These are phyloP conservation scores for Trichomonascus vanleenenianus DNA, from an alignment of 805 yeast species.

Conservation along the genomic window DNA sequence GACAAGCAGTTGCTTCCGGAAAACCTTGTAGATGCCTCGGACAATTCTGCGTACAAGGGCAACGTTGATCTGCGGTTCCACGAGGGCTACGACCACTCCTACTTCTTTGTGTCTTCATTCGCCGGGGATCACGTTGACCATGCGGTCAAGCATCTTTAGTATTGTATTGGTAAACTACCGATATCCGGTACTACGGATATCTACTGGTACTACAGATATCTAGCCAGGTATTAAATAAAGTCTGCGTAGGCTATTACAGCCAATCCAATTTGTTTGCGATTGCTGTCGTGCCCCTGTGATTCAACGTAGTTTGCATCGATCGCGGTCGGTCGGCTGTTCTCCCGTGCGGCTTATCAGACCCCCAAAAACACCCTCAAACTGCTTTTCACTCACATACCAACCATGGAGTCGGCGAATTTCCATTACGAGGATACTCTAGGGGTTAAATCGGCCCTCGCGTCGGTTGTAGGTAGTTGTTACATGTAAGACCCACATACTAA, in stretches of 20 bases:
- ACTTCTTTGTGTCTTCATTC: constrained; percentile 75
- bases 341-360: too few species aligned
- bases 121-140: constrained; percentile 77
- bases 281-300: too few species aligned
- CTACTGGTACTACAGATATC: too few species aligned
- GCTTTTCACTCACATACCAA: not conserved
- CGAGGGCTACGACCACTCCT: constrained; percentile 87
- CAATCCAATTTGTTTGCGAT: too few species aligned
- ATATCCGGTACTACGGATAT: too few species aligned
- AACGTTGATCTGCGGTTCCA: constrained; percentile 53
- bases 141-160: constrained; percentile 59
- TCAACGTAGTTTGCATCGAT: too few species aligned
- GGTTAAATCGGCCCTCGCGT: not conserved
- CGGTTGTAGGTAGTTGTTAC: not conserved
- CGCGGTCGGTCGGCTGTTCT: too few species aligned
- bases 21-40: constrained; percentile 52
- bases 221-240: too few species aligned
- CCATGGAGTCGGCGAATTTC: not conserved
- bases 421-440: constrained; percentile 3
- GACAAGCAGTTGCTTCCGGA: constrained; percentile 68
- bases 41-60: constrained; percentile 54
- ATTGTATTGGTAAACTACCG: too few species aligned
- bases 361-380: not conserved
- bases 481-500: not conserved
- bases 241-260: too few species aligned